Base-by-base conservation (phyloP, 2,329 filamentous ascomycete genomes). In the Geosmithia putterillii region DNA sequence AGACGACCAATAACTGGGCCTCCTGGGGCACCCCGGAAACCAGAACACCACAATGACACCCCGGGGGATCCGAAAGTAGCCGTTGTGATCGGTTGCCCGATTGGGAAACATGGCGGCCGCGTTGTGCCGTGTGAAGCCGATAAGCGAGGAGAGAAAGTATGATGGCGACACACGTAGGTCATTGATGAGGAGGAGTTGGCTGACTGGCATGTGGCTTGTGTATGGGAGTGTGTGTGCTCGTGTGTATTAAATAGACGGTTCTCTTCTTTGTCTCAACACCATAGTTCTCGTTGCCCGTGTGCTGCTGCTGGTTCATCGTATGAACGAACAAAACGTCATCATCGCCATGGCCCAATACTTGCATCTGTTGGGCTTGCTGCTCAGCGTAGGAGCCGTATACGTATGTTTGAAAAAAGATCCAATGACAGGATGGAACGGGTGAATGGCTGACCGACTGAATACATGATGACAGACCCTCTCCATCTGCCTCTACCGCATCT, bases 401-500 rank as follows among this genome's bases (percentile, higher is more conserved):
- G 69, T 72, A 53, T 57, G 67, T 61, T 23, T 17, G 9, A 20
- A 4, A 19, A 17, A 8, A 19, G 9, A 21, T 17, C 6, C 38
- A 7, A 7, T 3, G 20, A 20, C 9, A 14, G 19, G 22, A 40
- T n/a, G n/a, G 12, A 8, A 15, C 12, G 22, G 19, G 9, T 3
- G 6, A 25, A 17, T 20, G 28, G 28, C 10, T 32, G 10, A 34
- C 37, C 7, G 22, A 40, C 36, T 40, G 20, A 42, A 18, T 7
- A 34, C 32, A 14, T 7, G 15, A 20, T 14, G 12, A 10, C 40
- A 72, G 69, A 53, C 55, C 38, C 46, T 59, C 43, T 60, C 58
- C 36, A 52, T 76, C 23, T 54, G 69, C 42, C 50, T 76, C 38
- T 81, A 82, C 54, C 66, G 76, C 44, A 51, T 81, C 45, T 77